Evolutionary conservation across 2,329 filamentous ascomycete genomes (phyloP).

Genomic region (Colletotrichum sansevieriae): DNA sequence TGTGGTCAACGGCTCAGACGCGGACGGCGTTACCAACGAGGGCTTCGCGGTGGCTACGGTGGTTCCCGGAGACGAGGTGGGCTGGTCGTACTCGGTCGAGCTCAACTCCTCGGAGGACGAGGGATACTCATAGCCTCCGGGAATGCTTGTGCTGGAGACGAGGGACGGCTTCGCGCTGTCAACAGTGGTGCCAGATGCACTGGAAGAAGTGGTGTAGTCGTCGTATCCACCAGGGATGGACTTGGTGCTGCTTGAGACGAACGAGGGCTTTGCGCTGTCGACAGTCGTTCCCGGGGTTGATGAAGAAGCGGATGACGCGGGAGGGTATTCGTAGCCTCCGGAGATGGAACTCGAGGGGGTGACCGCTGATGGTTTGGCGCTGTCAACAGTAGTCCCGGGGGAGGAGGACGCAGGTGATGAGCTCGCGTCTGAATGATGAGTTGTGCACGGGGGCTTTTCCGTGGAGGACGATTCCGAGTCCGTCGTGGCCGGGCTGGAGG

Average conservation of each 20-base stretch:
- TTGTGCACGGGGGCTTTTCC: conserved; percentile 22
- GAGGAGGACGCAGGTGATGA: background rate
- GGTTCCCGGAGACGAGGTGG: background rate
- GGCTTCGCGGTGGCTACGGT: conserved; percentile 23
- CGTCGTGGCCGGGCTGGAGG: background rate
- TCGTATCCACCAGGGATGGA: conserved; percentile 24
- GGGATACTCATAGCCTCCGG: conserved; percentile 7
- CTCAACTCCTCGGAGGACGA: background rate
- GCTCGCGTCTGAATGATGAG: background rate
- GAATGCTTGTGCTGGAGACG: background rate
- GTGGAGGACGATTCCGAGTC: background rate
- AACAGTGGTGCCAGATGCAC: conserved; percentile 4
- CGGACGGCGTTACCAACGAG: conserved; percentile 20
- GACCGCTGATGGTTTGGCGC: conserved; percentile 18
- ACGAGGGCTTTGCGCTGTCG: conserved; percentile 20
- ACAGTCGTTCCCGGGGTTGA: conserved; percentile 12
- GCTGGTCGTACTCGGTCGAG: background rate
- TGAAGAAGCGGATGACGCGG: background rate
- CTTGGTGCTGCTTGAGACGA: conserved; percentile 2
- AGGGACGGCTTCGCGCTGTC: conserved; percentile 1
- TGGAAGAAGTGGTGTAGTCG: background rate
- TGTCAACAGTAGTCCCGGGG: conserved; percentile 11
- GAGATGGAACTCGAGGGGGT: background rate
- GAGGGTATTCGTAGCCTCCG: conserved; percentile 5
- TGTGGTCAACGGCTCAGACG: background rate